Evolutionary conservation across 129 eudicot species (phyloP).

Genomic region (Deinandra increscens): DNA sequence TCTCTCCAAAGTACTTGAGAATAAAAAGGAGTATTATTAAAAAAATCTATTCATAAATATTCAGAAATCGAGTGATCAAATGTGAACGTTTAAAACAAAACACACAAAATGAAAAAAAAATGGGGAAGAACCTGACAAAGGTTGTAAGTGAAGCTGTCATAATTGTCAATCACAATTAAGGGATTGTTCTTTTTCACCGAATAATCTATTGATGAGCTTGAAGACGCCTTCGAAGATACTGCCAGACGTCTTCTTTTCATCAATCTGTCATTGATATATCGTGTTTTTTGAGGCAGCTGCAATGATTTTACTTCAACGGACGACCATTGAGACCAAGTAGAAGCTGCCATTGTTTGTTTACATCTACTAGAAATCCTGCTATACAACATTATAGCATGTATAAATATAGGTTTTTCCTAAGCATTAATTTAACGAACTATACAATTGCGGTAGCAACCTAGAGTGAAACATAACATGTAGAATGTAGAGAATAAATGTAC

Average conservation of each 20-base stretch:
- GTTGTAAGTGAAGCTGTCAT: slow-evolving; percentile 98
- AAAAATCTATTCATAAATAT: no score
- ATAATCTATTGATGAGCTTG: neutral
- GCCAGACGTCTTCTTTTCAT: slow-evolving; percentile 22
- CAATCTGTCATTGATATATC: slow-evolving; percentile 9
- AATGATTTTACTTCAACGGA: slow-evolving; percentile 21
- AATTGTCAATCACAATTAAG: slow-evolving; percentile 83
- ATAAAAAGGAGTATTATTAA: neutral
- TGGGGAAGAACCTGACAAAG: slow-evolving; percentile 72
- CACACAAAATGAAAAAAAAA: neutral
- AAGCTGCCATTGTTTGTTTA: slow-evolving; percentile 24
- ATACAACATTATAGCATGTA: no score
- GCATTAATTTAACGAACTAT: no score
- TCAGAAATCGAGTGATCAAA: no score
- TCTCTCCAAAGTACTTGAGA: slow-evolving; percentile 87
- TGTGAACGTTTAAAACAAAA: no score
- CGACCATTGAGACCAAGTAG: slow-evolving; percentile 29
- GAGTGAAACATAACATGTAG: no score
- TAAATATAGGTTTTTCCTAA: no score
- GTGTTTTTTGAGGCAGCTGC: slow-evolving; percentile 14
- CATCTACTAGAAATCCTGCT: no score
- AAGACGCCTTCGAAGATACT: slow-evolving; percentile 17
- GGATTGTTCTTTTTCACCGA: slow-evolving; percentile 32
- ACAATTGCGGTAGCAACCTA: no score
- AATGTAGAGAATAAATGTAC: no score